A percentile compares a stretch with the other conserved stretches of the same genome.
Conservation (phyloP, 1,139 yeast species). For the Arxiozyma heterogenica region DNA sequence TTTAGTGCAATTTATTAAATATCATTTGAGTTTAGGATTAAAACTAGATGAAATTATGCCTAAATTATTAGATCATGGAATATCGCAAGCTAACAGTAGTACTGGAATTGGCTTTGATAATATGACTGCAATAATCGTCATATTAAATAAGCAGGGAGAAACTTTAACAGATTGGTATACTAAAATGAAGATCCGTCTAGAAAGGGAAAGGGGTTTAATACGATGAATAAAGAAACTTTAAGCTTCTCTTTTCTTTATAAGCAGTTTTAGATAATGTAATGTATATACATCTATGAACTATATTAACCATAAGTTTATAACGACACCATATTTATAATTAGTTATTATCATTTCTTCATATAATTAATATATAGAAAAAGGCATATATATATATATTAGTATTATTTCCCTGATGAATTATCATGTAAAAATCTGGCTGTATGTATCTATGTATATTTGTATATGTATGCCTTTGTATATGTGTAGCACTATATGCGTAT, state of each 20-base stretch:
- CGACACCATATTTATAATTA: too few relatives aligned
- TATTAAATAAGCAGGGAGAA: constrained; percentile 41
- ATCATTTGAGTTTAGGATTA: constrained; percentile 49
- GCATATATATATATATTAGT: too few relatives aligned
- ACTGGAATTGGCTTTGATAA: constrained; percentile 78
- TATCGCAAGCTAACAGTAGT: constrained; percentile 61
- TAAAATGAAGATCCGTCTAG: constrained; percentile 41
- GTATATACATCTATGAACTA: too few relatives aligned
- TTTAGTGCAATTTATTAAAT: constrained; percentile 45
- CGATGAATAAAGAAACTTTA: constrained; percentile 1
- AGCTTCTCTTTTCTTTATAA: background rate
- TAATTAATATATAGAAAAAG: too few relatives aligned
- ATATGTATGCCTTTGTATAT: too few relatives aligned
- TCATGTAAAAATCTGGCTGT: too few relatives aligned
- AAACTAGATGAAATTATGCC: constrained; percentile 51
- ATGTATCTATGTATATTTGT: too few relatives aligned
- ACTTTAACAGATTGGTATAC: constrained; percentile 51
- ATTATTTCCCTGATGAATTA: too few relatives aligned
- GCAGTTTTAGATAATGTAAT: too few relatives aligned
- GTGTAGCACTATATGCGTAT: too few relatives aligned
- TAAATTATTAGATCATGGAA: constrained; percentile 52
- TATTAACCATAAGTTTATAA: too few relatives aligned
- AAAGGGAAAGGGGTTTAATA: constrained; percentile 38
- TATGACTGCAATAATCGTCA: constrained; percentile 63
- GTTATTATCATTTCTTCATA: too few relatives aligned